Percentiles rank a stretch among this genome's conserved stretches.
phyloP scores from a whole-genome alignment of 2,329 filamentous ascomycete species.

The Aspergillus pseudoglaucus region DNA sequence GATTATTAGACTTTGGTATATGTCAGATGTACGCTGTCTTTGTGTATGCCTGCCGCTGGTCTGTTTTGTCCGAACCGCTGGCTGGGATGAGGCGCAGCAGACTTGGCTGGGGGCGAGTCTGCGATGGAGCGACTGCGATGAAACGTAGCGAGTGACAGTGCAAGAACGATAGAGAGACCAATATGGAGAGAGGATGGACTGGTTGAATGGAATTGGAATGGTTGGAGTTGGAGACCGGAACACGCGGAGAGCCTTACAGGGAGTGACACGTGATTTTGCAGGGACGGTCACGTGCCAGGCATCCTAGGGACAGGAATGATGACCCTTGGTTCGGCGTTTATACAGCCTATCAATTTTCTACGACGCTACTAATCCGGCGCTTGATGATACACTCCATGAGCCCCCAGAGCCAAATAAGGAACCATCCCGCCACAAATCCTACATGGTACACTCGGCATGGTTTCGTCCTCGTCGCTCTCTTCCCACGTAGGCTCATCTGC shows the following conservation, averaged over 20 bases:
- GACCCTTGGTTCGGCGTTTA: background rate
- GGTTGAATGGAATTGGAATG: background rate
- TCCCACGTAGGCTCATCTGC: constrained; percentile 22
- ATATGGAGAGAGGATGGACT: background rate
- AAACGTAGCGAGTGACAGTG: background rate
- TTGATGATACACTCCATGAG: constrained; percentile 45
- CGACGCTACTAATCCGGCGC: constrained; percentile 6
- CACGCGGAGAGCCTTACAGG: background rate
- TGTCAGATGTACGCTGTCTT: background rate
- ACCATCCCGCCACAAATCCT: constrained; percentile 40
- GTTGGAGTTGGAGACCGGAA: background rate
- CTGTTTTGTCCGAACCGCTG: too few relatives aligned
- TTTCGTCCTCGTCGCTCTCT: constrained; percentile 26
- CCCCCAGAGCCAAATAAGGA: constrained; percentile 45
- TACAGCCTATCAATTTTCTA: too few relatives aligned
- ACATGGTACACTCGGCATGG: constrained; percentile 31
- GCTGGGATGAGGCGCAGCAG: too few relatives aligned
- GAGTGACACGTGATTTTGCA: too few relatives aligned
- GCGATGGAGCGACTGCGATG: background rate
- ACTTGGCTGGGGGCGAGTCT: background rate
- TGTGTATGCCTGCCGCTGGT: too few relatives aligned
- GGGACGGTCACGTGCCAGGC: background rate
- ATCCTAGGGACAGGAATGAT: background rate
- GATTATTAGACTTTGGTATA: background rate
- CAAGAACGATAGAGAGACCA: background rate